Base-by-base conservation (phyloP, 768 basidiomycete genomes). In the Leccinum olivaceopallidum region DNA sequence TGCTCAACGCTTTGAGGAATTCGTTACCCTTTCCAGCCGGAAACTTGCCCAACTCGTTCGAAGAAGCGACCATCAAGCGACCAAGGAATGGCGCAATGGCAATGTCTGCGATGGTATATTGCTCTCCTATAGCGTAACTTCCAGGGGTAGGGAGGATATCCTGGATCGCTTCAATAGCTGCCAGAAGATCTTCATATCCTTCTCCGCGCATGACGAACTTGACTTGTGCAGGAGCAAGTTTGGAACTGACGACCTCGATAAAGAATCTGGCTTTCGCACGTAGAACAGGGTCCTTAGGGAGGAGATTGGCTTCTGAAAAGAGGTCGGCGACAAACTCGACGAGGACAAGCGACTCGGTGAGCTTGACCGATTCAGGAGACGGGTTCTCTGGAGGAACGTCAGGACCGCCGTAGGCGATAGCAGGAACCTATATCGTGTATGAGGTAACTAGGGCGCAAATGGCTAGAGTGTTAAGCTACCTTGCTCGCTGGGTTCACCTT, bases 281-380 rank as follows among this genome's bases (percentile, higher is more conserved):
- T 7, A 67, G 64, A 39, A 88, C 78, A 1, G 84, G 84, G 67
- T 85, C 83, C 9, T 73, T 69, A 4, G 88, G 87, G 9, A 85
- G 77, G 42, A 88, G 74, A 36, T 65, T 56, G 32, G 80, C 76
- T 39, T 77, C 68, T 2, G 81, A 80, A 69, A 77, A 82, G 57
- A 87, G 73, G 68, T 88, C 87, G 10, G 84, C 84, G 59, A 89
- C 69, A 73, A 89, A 85, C 68, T 90, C 86, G 56, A 88, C 75
- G 58, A 89, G 82, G 39, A 88, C 76, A 51, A 84, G 81, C 5
- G 86, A 88, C 67, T 90, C 88, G 8, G 84, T 78, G 65, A 89
- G 67, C 69, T 88, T 89, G 53, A 73, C 65, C 9, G 85, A 85
- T 37, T 84, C 83, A 0, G 82, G 79, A 2, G 86, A 86, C 0